Conservation (phyloP, 306 rosid genomes). For the Argentina anserina region DNA sequence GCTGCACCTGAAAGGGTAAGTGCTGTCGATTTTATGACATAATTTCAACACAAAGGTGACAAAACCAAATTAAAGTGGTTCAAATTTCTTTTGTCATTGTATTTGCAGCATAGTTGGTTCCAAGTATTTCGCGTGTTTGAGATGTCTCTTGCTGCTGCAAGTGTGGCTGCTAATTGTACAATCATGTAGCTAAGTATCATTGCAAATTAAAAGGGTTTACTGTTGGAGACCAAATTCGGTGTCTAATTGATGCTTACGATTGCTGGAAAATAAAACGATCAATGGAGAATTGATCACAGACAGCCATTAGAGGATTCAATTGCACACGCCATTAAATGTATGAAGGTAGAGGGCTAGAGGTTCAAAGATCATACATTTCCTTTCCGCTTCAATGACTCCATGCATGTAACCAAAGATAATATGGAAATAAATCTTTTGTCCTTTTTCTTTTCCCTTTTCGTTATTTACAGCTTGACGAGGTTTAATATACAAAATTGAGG, state of each 20-base stretch:
- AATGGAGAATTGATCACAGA: neutral
- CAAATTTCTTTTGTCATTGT: neutral
- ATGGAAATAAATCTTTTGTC: too few species aligned
- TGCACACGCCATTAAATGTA: neutral
- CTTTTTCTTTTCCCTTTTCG: too few species aligned
- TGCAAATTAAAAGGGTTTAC: neutral
- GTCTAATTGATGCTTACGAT: neutral
- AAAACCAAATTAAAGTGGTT: neutral
- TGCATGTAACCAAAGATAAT: too few species aligned
- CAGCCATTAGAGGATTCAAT: neutral
- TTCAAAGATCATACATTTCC: neutral
- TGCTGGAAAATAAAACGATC: neutral
- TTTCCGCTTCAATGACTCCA: neutral
- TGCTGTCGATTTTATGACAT: neutral
- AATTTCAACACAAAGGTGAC: neutral
- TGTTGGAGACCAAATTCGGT: neutral
- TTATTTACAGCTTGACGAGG: too few species aligned
- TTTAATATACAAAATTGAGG: too few species aligned
- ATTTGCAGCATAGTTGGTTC: slow-evolving; percentile 5
- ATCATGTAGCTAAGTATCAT: slow-evolving; percentile 1
- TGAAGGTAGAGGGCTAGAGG: neutral
- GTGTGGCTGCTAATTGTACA: neutral
- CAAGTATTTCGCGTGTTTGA: neutral
- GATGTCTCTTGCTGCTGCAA: slow-evolving; percentile 5
- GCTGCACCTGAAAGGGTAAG: slow-evolving; percentile 13